Percentiles rank a stretch among this genome's conserved stretches.
Conservation (phyloP, 1,139 yeast species). For the Taphrina populina region DNA sequence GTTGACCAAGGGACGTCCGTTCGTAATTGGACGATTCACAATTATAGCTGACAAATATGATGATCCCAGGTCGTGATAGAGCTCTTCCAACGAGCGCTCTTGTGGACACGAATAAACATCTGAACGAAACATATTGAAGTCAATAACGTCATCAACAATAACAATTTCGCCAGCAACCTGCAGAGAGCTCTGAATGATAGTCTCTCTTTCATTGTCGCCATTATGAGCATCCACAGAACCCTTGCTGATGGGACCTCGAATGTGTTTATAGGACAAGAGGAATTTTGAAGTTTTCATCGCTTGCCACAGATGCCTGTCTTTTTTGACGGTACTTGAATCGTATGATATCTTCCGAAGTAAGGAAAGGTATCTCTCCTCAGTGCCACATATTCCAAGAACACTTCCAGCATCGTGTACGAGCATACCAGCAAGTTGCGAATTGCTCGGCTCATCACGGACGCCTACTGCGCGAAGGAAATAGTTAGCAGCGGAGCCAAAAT, state of each 20-base stretch:
- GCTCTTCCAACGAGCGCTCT: constrained; percentile 43
- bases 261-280: constrained; percentile 43
- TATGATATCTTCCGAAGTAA: constrained; percentile 42
- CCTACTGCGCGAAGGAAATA: constrained; percentile 46
- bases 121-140: constrained; percentile 45
- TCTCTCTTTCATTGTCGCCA: constrained; percentile 38
- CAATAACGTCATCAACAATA: constrained; percentile 48
- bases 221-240: constrained; percentile 32
- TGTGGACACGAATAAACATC: constrained; percentile 47
- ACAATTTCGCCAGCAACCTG: constrained; percentile 43
- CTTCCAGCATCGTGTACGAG: constrained; percentile 43
- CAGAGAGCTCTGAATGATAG: constrained; percentile 4
- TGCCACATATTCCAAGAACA: constrained; percentile 43
- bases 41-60: constrained; percentile 38
- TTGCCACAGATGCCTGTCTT: constrained; percentile 41
- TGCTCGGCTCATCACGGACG: constrained; percentile 45
- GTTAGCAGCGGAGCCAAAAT: constrained; percentile 41
- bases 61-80: constrained; percentile 42
- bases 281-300: constrained; percentile 43
- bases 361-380: constrained; percentile 41
- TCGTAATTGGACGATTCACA: constrained; percentile 37
- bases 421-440: constrained; percentile 44
- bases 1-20: constrained; percentile 36
- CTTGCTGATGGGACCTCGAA: background rate
- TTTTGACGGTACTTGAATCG: constrained; percentile 42